Evolutionary conservation across 1,139 yeast species (phyloP).

Genomic region (Geotrichum citri-aurantii): DNA sequence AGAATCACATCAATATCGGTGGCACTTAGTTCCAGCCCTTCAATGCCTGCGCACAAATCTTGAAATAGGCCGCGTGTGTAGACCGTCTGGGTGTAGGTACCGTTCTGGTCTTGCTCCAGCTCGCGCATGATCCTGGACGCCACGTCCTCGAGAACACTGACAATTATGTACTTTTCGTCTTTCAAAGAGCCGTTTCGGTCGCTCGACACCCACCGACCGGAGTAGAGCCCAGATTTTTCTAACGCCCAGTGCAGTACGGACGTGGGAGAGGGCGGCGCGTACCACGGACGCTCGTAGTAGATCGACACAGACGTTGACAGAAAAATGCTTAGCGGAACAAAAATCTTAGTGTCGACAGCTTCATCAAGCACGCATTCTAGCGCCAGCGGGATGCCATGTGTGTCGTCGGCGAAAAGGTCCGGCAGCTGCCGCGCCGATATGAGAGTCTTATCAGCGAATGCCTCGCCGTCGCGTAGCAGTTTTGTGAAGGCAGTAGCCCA

Average conservation of each 20-base stretch:
- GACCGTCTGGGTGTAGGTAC: conserved; percentile 26
- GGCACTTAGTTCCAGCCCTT: conserved; percentile 3
- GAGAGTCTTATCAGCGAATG: conserved; percentile 24
- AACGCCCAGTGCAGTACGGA: conserved; percentile 21
- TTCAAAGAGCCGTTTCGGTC: conserved; percentile 24
- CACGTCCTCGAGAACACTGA: conserved; percentile 22
- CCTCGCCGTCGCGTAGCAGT: conserved; percentile 25
- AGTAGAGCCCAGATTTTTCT: conserved; percentile 22
- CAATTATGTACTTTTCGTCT: conserved; percentile 27
- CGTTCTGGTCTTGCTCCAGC: conserved; percentile 10
- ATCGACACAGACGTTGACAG: conserved; percentile 10
- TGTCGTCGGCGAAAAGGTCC: conserved; percentile 27
- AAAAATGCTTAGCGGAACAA: conserved; percentile 27
- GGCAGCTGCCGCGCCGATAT: conserved; percentile 30
- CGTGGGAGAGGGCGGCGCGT: conserved; percentile 12
- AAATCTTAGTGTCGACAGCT: conserved; percentile 27
- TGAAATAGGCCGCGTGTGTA: conserved; percentile 26
- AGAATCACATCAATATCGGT: conserved; percentile 30
- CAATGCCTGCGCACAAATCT: conserved; percentile 9
- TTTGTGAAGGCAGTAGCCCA: conserved; percentile 45
- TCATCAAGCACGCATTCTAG: conserved; percentile 34
- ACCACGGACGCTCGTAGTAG: conserved; percentile 11
- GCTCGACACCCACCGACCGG: conserved; percentile 25
- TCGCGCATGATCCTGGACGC: conserved; percentile 22
- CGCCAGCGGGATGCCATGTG: conserved; percentile 34